Percentiles rank a stretch among this genome's conserved stretches.
Evolutionary conservation across 495 filamentous ascomycete genomes (phyloP).

Genomic region (Aspergillus sclerotiicarbonarius): DNA sequence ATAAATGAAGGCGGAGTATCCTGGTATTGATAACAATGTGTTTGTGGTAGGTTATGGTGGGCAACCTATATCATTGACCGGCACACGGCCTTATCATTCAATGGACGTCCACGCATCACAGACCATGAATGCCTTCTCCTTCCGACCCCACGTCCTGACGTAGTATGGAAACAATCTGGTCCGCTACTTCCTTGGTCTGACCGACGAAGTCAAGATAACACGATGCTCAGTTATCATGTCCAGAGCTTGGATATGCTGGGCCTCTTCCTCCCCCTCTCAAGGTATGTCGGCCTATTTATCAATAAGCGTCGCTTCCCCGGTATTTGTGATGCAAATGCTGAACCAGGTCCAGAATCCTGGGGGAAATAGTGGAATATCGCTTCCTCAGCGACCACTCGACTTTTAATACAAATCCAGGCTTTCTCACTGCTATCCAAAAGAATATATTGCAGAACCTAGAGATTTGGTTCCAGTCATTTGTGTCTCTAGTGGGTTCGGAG

Average conservation of each 20-base stretch:
- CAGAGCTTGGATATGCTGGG: conserved; percentile 3
- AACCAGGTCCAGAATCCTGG: neutral
- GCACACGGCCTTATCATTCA: conserved; percentile 1
- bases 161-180: neutral
- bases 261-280: neutral
- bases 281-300: neutral
- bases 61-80: conserved; percentile 5
- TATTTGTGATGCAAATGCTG: neutral
- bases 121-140: neutral
- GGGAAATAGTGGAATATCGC: neutral
- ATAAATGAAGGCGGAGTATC: neutral
- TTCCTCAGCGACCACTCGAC: conserved; percentile 2
- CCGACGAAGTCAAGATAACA: neutral
- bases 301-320: neutral
- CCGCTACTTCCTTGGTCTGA: neutral
- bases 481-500: neutral
- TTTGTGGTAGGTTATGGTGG: conserved; percentile 1
- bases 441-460: neutral
- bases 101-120: neutral
- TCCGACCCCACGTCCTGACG: neutral
- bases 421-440: neutral
- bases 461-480: neutral
- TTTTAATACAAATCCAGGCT: neutral
- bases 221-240: neutral
- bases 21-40: neutral